These are phyloP conservation scores for Perilla frutescens DNA, from an alignment of 257 asterid genomes.

Conservation along the genomic window DNA sequence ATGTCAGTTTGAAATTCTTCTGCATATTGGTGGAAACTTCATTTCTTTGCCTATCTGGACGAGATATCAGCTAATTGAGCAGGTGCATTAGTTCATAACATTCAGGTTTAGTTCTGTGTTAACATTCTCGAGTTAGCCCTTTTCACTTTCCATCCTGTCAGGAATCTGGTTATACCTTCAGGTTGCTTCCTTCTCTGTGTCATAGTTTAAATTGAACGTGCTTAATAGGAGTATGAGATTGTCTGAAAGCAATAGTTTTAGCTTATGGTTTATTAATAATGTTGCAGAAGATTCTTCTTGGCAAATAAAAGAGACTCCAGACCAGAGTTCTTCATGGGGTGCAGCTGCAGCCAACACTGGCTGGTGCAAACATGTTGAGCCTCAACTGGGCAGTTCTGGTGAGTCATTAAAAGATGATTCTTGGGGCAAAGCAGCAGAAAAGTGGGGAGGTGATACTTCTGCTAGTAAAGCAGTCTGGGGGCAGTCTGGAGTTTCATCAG, in stretches of 20 bases:
- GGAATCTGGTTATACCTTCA: constrained; percentile 20
- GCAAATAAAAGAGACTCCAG: constrained; percentile 53
- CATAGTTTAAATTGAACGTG: constrained; percentile 16
- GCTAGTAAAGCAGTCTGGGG: constrained; percentile 55
- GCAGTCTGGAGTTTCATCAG: constrained; percentile 47
- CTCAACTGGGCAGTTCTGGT: constrained; percentile 40
- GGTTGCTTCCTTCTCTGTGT: constrained; percentile 2
- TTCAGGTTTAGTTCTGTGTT: constrained; percentile 13
- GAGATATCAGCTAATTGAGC: constrained; percentile 21
- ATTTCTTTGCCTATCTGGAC: constrained; percentile 26
- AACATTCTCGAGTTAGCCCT: constrained; percentile 24
- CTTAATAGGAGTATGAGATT: constrained; percentile 16
- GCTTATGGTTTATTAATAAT: constrained; percentile 17
- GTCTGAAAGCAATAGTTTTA: background rate
- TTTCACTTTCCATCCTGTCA: constrained; percentile 16
- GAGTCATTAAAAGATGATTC: constrained; percentile 43
- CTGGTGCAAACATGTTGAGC: constrained; percentile 65
- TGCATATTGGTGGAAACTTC: background rate
- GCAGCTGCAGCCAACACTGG: constrained; percentile 59
- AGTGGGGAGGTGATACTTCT: constrained; percentile 50
- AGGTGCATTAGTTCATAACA: constrained; percentile 27
- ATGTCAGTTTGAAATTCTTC: constrained; percentile 4
- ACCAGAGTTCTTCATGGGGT: constrained; percentile 73
- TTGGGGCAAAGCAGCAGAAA: constrained; percentile 64
- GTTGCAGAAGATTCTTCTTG: constrained; percentile 65